phyloP scores from a whole-genome alignment of 805 yeast genomes.

The Spathaspora girioi region DNA sequence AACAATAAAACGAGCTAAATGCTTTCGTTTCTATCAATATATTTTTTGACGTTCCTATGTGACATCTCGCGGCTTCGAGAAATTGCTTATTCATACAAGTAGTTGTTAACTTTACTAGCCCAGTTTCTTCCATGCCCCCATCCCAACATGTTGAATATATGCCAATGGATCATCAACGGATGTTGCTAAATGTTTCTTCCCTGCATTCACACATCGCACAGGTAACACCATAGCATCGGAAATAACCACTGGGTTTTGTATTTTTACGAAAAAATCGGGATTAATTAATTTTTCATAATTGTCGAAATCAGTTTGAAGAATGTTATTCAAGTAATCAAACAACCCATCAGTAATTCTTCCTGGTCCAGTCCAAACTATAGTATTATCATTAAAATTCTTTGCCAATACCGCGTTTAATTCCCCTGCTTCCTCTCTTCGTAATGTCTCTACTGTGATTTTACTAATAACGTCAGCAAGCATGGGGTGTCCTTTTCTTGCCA shows the following conservation, averaged over 20 bases:
- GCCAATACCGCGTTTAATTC: conserved; percentile 27
- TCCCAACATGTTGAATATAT: conserved; percentile 74
- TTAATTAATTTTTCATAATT: conserved; percentile 23
- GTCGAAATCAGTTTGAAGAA: conserved; percentile 10
- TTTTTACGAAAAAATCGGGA: conserved; percentile 57
- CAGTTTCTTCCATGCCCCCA: conserved; percentile 57
- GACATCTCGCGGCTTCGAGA: too few species aligned
- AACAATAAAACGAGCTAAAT: too few species aligned
- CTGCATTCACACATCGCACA: conserved; percentile 65
- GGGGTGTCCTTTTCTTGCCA: conserved; percentile 91
- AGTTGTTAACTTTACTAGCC: too few species aligned
- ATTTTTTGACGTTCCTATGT: too few species aligned
- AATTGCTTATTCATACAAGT: too few species aligned
- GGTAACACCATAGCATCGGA: conserved; percentile 74
- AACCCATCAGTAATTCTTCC: conserved; percentile 89
- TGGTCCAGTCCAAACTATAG: conserved; percentile 96
- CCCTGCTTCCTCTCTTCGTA: conserved; percentile 46
- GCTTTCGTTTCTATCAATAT: too few species aligned
- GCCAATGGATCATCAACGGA: conserved; percentile 63
- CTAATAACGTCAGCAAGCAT: conserved; percentile 78
- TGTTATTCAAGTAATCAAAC: conserved; percentile 58
- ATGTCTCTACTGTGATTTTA: conserved; percentile 39
- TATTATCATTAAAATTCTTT: conserved; percentile 31
- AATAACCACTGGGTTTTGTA: conserved; percentile 47
- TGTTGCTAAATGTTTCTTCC: conserved; percentile 46